A percentile compares a stretch with the other conserved stretches of the same genome.
Conservation (phyloP, 2,329 filamentous ascomycete genomes). For the Amesomyces nigricolor region DNA sequence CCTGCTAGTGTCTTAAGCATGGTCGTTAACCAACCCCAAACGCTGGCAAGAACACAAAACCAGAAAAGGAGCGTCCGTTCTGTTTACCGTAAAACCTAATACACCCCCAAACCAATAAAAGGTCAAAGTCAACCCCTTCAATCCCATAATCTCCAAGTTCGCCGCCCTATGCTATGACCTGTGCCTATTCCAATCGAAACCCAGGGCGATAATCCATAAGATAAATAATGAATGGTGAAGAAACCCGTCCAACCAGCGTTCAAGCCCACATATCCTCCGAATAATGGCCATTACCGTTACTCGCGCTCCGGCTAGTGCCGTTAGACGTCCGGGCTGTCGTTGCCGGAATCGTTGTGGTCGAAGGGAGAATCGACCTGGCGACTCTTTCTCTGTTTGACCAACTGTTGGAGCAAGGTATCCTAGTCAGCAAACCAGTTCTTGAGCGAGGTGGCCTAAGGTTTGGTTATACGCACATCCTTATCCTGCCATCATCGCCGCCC, state of each 20-base stretch:
- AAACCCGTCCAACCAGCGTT: neutral
- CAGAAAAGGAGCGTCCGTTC: neutral
- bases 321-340: slow-evolving; percentile 15
- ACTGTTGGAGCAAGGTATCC: slow-evolving; percentile 1
- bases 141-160: slow-evolving; percentile 15
- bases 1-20: too few relatives aligned
- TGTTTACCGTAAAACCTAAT: neutral
- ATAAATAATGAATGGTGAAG: neutral
- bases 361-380: too few relatives aligned
- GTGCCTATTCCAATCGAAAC: slow-evolving; percentile 9
- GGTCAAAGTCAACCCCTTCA: neutral
- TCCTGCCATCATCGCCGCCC: slow-evolving; percentile 78
- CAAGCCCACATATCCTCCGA: slow-evolving; percentile 5
- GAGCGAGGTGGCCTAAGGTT: too few relatives aligned
- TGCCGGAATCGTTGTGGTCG: slow-evolving; percentile 3
- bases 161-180: slow-evolving; percentile 19
- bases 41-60: neutral
- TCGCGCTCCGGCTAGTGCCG: slow-evolving; percentile 2
- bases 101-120: slow-evolving; percentile 4
- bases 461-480: slow-evolving; percentile 67
- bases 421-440: neutral
- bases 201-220: neutral
- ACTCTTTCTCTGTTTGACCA: slow-evolving; percentile 34
- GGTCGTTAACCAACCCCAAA: neutral
- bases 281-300: slow-evolving; percentile 6